Evolutionary conservation across 2,329 filamentous ascomycete genomes (phyloP).

Genomic region (Epichloe coenophiala): DNA sequence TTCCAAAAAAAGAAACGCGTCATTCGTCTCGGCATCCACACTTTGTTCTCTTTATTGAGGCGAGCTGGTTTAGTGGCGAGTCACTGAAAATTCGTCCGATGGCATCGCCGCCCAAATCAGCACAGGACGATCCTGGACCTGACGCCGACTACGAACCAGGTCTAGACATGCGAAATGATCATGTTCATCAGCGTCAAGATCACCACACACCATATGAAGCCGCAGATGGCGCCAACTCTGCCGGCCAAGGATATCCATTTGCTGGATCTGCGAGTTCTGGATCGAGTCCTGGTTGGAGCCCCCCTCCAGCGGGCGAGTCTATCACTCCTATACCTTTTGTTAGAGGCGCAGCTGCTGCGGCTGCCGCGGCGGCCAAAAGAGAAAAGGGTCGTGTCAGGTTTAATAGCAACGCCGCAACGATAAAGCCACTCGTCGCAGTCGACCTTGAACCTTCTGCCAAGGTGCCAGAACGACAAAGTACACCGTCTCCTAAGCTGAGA

Average conservation of each 20-base stretch:
- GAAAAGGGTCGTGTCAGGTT: constrained; percentile 36
- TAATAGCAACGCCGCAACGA: constrained; percentile 29
- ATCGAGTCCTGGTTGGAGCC: neutral
- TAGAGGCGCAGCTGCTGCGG: neutral
- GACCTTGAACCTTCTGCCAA: constrained; percentile 4
- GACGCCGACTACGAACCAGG: neutral
- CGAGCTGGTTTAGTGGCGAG: neutral
- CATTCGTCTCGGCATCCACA: neutral
- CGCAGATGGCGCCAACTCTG: too few relatives aligned
- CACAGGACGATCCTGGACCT: constrained; percentile 1
- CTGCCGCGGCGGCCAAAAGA: constrained; percentile 15
- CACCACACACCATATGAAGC: neutral
- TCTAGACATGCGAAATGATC: neutral
- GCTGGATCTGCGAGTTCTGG: neutral
- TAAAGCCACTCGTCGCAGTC: constrained; percentile 12
- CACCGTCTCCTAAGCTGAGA: constrained; percentile 17
- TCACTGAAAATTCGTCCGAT: neutral
- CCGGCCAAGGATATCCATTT: neutral
- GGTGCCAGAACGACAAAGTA: constrained; percentile 1
- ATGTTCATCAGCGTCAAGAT: neutral
- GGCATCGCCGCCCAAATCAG: constrained; percentile 4
- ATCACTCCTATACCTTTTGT: neutral
- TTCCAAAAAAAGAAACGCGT: neutral
- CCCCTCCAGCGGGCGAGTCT: neutral
- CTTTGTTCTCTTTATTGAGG: neutral